phyloP scores from a whole-genome alignment of 176 grass and related monocot species.

The Juncus effusus region DNA sequence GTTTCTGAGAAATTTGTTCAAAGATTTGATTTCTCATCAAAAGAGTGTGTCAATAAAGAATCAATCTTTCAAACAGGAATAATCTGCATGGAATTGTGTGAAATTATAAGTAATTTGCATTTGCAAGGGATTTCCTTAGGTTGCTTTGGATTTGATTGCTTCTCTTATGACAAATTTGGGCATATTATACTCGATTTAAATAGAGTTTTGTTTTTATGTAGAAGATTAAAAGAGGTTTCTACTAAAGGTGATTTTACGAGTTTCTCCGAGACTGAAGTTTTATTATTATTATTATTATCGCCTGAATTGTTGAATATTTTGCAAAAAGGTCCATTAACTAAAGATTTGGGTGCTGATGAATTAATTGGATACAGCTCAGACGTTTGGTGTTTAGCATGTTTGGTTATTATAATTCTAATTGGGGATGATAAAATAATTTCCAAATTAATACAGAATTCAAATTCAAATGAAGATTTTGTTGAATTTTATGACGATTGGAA shows the following conservation, averaged over 20 bases:
- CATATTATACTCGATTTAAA: constrained; percentile 73
- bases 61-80: constrained; percentile 36
- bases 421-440: constrained; percentile 38
- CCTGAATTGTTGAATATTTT: constrained; percentile 42
- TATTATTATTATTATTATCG: constrained; percentile 28
- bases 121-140: constrained; percentile 46
- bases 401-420: constrained; percentile 58
- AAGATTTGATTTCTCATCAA: constrained; percentile 12
- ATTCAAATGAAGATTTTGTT: constrained; percentile 29
- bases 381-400: constrained; percentile 69
- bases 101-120: constrained; percentile 63
- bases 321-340: not conserved
- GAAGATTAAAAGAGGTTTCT: constrained; percentile 28
- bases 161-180: constrained; percentile 47
- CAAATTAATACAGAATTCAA: constrained; percentile 29
- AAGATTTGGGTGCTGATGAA: constrained; percentile 26
- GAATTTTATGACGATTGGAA: constrained; percentile 65
- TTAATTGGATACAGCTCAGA: constrained; percentile 43
- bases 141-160: constrained; percentile 57
- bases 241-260: constrained; percentile 12
- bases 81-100: constrained; percentile 54
- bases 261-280: constrained; percentile 8
- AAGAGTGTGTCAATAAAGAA: not conserved
- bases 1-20: constrained; percentile 47
- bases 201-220: constrained; percentile 38